Evolutionary conservation across 2,329 filamentous ascomycete species (phyloP), one percentile per base, ranked within the genome.

Genomic region (Phyllosticta citriasiana): DNA sequence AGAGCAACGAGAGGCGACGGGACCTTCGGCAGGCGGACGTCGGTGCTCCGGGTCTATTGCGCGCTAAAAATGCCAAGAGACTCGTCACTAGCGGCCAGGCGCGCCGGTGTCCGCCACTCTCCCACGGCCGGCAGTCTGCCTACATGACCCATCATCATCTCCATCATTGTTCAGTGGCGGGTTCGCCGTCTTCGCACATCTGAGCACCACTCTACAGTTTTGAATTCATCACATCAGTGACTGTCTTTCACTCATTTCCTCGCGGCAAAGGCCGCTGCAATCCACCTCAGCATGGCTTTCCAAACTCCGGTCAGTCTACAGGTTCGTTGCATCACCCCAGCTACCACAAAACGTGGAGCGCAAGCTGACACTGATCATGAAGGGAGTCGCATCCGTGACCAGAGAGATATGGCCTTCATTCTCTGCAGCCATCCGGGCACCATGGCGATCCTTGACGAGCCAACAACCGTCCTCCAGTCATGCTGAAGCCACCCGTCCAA

Each of bases 261-360:
- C 33, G 59, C 59, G 59, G 59, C 59, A 61, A 9, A 56, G 50
- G 59, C 59, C 59, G 59, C 59, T 24, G 47, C 53, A 33, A 16
- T 30, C 35, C 51, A 30, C 33, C 33, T 53, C 67, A 76, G 63
- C 68, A 82, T 82, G 80, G 79, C 79, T 69, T 79, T 81, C 67
- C 78, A 79, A 70, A 72, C 76, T 66, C 74, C 79, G 65, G 70
- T 78, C 66, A 74, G 73, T 64, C 69, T 78, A 64, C 77, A 78
- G 67, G 79, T 82, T 70, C 67, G 78, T 69, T 64, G 40, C 16
- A 40, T 47, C 14, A n/a, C 40, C 40, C 67, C 64, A 65, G 70
- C 70, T 68, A 58, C 60, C 64, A 65, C 60, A 65, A 60, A 64
- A 62, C 64, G 64, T 66, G 63, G 7, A 62, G 63, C 57, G 26